Base-by-base conservation (phyloP, 2,329 filamentous ascomycete species). In the Ascochyta clinopodiicola region DNA sequence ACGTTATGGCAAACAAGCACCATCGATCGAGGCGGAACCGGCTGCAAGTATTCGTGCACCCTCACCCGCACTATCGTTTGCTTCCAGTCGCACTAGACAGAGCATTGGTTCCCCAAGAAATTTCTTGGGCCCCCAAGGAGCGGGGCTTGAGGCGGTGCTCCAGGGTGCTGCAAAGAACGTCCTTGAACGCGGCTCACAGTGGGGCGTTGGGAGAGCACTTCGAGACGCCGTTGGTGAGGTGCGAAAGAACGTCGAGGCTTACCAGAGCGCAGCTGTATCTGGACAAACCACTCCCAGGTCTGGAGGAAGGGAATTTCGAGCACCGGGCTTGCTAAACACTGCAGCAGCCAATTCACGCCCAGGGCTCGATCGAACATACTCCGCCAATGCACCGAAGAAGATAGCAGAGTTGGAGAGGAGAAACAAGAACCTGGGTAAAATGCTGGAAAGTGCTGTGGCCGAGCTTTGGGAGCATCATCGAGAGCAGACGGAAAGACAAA, bases 221-320 rank as follows among this genome's bases (percentile, higher is more conserved):
- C 84, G 91, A n/a, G 90, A 91, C 63, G 90, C 91, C 17, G 84
- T 95, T 69, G 88, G 87, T 8, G 91, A 96, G 74, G 88, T 94
- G 44, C 85, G 85, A 56, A 89, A 89, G 66, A 92, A 92, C 62
- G 85, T 93, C 62, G 84, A 89, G 66, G 84, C 83, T 27, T 80
- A 89, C 29, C 88, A 90, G 60, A 60, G 67, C 12, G 64, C 62
- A 13, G 54, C 48, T 4, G 55, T 36, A 21, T 72, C 73, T 4
- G 68, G 73, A 4, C 69, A 71, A 19, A 67, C 42, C 17, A 71
- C 71, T 9, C 72, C 70, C 13, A 61, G 73, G 40, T 69, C 73
- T 19, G 71, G 72, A 24, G 71, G 71, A 36, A 62, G 73, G 57
- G 73, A 74, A 42, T 75, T 70, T 34, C 64, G 72, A 39, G 69